Evolutionary conservation across 495 filamentous ascomycete species (phyloP), one percentile per base, ranked within the genome.

Genomic region (Aspergillus saccharolyticus): DNA sequence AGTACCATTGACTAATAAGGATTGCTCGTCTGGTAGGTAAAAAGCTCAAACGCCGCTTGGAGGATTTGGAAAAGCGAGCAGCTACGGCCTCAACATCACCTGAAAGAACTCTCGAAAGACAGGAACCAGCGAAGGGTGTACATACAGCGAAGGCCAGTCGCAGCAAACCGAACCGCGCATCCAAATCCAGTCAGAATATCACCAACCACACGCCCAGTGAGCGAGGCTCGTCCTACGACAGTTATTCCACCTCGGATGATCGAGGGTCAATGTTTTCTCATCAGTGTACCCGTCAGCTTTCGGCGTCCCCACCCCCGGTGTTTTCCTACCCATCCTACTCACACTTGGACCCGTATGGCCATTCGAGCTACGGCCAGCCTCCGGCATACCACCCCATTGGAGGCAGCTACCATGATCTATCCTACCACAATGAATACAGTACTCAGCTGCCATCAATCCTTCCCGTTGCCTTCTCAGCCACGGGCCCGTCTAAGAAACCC

Each of bases 11-110:
- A 53, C 50, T 15, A 15, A 39, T 15, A 5, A 39, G 2, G 2
- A 2, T 10, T 12, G 33, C 33, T 39, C 14, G 33, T 15, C n/a
- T 49, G n/a, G 42, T 55, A 97, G 93, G 93, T 81, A 96, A 97
- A 82, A 98, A 97, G 83, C 84, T 98, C 56, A 98, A 98, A 89
- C 90, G 89, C 73, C 85, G 93, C 66, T 80, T 98, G 68, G 93
- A 98, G 74, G 94, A 98, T 63, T 85, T 98, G 54, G 94, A 98
- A 79, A 83, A 91, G 63, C 83, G 93, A 60, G 94, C 94, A 24
- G 90, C 89, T 20, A 91, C 89, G 18, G 85, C 87, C 53, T 94
- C 92, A 39, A 73, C 79, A 14, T 87, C 85, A 9, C 84, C 86
- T 44, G 86, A 89, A 78, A 84, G 79, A 72, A 74, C 71, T 65